Evolutionary conservation across 768 basidiomycete genomes (phyloP).

Genomic region (Suillus plorans): DNA sequence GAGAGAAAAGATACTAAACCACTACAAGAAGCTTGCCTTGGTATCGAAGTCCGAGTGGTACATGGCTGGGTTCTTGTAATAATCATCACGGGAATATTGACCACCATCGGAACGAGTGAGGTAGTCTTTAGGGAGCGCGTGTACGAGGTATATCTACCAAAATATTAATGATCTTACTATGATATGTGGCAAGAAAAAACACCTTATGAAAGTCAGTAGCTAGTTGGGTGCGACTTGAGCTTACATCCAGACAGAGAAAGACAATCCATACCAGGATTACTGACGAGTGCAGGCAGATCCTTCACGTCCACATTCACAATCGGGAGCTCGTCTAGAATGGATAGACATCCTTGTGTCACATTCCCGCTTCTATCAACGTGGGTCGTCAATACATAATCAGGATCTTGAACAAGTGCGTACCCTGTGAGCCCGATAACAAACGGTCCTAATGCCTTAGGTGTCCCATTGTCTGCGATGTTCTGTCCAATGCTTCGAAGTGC

Average conservation of each 20-base stretch:
- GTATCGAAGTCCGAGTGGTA: conserved; percentile 70
- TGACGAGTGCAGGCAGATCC: conserved; percentile 59
- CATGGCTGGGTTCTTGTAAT: conserved; percentile 67
- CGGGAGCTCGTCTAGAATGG: conserved; percentile 71
- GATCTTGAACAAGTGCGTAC: conserved; percentile 37
- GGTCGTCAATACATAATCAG: conserved; percentile 4
- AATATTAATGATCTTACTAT: background rate
- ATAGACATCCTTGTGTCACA: conserved; percentile 75
- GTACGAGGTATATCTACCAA: conserved; percentile 71
- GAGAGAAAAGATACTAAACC: background rate
- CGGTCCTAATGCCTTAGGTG: conserved; percentile 66
- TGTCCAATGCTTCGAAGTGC: conserved; percentile 58
- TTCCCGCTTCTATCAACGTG: conserved; percentile 62
- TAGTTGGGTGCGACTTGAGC: conserved; percentile 20
- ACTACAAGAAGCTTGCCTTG: conserved; percentile 42
- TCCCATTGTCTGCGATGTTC: conserved; percentile 54
- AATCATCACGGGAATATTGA: conserved; percentile 61
- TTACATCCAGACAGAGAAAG: background rate
- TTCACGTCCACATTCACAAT: conserved; percentile 53
- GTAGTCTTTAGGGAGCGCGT: conserved; percentile 69
- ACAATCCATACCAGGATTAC: conserved; percentile 43
- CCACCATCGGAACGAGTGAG: conserved; percentile 56
- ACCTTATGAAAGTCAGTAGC: conserved; percentile 63
- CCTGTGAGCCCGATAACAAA: conserved; percentile 83
- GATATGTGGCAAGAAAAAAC: background rate